Conservation (phyloP, 2,329 filamentous ascomycete species). For the Trichophyton schoenleinii region DNA sequence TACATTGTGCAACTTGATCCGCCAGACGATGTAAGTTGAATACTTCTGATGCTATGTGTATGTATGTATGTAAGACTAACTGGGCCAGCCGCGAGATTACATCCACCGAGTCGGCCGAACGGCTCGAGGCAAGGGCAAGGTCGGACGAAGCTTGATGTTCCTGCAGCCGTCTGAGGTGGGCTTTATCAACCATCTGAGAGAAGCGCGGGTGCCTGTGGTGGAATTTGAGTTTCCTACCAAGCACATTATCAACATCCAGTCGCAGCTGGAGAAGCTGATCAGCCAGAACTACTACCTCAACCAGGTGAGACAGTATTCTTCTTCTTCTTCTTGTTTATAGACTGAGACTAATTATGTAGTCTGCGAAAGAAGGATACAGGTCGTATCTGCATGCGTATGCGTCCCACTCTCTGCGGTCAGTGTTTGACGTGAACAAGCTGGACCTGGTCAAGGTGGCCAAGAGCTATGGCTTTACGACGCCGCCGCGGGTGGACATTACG, state of each 20-base stretch:
- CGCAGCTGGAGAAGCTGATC: constrained; percentile 88
- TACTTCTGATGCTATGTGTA: too few relatives aligned
- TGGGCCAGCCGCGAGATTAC: constrained; percentile 57
- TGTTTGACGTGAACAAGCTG: constrained; percentile 72
- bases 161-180: constrained; percentile 83
- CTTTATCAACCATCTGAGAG: constrained; percentile 82
- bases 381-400: constrained; percentile 94
- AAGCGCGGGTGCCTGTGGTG: constrained; percentile 80
- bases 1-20: constrained; percentile 96
- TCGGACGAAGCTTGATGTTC: constrained; percentile 84
- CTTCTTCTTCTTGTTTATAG: constrained; percentile 9
- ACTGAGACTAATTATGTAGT: constrained; percentile 26
- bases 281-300: constrained; percentile 94
- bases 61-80: not conserved
- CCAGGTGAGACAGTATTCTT: constrained; percentile 41
- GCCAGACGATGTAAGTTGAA: constrained; percentile 52
- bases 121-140: constrained; percentile 68
- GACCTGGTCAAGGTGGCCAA: constrained; percentile 76
- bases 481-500: constrained; percentile 66
- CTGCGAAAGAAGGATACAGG: constrained; percentile 61
- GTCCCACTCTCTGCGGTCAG: constrained; percentile 66
- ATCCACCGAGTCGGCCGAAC: constrained; percentile 95
- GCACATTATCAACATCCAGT: constrained; percentile 83
- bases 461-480: constrained; percentile 65
- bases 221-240: constrained; percentile 91